Evolutionary conservation across 176 grass and related monocot species (phyloP).

Genomic region (Cenchrus purpureus): DNA sequence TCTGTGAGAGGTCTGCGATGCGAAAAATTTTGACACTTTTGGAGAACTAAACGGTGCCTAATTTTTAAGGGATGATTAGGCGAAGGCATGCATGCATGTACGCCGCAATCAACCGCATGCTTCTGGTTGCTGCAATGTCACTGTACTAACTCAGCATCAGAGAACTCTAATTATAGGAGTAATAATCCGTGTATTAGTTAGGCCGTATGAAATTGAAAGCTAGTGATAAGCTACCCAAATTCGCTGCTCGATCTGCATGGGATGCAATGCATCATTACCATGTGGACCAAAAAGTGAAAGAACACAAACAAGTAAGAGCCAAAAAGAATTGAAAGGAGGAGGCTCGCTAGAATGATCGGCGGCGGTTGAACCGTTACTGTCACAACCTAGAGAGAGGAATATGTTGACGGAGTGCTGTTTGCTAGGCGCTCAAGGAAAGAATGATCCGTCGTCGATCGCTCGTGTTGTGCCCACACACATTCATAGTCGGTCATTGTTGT

Average conservation of each 20-base stretch:
- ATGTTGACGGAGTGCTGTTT: not conserved
- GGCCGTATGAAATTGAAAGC: not conserved
- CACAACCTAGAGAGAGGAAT: not conserved
- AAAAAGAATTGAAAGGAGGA: not conserved
- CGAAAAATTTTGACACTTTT: too few relatives aligned
- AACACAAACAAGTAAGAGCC: not conserved
- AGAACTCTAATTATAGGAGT: not conserved
- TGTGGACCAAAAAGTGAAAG: slow-evolving; percentile 44
- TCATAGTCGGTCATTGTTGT: not conserved
- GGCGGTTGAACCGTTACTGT: slow-evolving; percentile 36
- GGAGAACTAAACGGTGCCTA: too few relatives aligned
- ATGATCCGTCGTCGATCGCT: not conserved
- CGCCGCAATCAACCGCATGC: not conserved
- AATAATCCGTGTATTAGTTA: not conserved
- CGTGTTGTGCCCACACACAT: not conserved
- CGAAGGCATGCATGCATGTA: not conserved
- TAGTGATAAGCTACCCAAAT: not conserved
- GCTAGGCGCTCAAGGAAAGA: slow-evolving; percentile 4
- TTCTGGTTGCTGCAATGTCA: slow-evolving; percentile 4
- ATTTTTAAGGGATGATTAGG: not conserved
- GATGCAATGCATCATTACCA: slow-evolving; percentile 27
- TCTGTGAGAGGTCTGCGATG: too few relatives aligned
- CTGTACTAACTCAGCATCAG: not conserved
- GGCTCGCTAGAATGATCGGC: slow-evolving; percentile 9
- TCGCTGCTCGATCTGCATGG: not conserved